phyloP scores from a whole-genome alignment of 257 asterid genomes.

The Ophiorrhiza pumila region DNA sequence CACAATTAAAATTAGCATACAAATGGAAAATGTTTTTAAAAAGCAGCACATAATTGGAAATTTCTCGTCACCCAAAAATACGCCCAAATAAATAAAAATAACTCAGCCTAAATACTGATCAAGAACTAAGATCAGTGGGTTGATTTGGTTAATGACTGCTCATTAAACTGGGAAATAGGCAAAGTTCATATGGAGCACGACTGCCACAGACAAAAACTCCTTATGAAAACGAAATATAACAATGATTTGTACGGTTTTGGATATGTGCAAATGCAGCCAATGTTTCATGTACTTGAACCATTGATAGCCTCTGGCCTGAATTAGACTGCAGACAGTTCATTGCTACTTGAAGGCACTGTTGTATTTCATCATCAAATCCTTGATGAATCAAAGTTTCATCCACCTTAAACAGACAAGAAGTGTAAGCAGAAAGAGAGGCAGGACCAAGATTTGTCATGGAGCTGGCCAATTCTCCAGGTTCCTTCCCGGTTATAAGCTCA shows the following conservation, averaged over 20 bases:
- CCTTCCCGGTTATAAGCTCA: slow-evolving; percentile 20
- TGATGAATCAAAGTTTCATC: slow-evolving; percentile 4
- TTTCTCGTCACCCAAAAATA: too few relatives aligned
- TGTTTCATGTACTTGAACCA: slow-evolving; percentile 19
- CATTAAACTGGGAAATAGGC: too few relatives aligned
- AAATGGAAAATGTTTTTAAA: too few relatives aligned
- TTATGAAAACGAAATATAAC: background rate
- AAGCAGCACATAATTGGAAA: too few relatives aligned
- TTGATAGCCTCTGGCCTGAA: slow-evolving; percentile 17
- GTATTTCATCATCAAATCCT: slow-evolving; percentile 9
- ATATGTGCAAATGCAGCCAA: background rate
- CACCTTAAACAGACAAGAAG: slow-evolving; percentile 3
- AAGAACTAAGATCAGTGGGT: too few relatives aligned
- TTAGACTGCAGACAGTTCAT: slow-evolving; percentile 12
- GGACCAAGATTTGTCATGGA: background rate
- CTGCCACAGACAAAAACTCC: too few relatives aligned
- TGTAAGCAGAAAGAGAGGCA: slow-evolving; percentile 12
- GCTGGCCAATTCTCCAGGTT: slow-evolving; percentile 2
- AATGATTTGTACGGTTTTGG: background rate
- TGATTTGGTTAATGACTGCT: too few relatives aligned
- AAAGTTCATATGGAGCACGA: too few relatives aligned
- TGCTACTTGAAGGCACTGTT: slow-evolving; percentile 16
- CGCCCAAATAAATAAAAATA: too few relatives aligned
- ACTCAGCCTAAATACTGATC: too few relatives aligned
- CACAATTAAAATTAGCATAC: too few relatives aligned